Evolutionary conservation across 805 yeast species (phyloP), one percentile per base, ranked within the genome.

Genomic region (Wickerhamiella allomyrinae): DNA sequence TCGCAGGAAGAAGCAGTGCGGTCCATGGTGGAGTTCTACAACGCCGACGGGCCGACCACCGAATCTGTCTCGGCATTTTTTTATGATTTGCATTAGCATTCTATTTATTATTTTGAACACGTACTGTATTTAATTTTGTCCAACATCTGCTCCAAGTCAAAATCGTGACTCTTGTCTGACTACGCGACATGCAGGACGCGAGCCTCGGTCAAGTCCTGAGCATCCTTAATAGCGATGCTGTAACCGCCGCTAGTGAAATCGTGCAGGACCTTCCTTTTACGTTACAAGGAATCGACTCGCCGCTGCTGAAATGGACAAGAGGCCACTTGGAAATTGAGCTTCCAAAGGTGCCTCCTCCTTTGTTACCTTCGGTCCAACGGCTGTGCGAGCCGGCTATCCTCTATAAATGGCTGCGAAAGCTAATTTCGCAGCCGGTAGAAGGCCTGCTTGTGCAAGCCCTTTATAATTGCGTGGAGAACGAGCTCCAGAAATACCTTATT

Each of bases 1-100:
- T 85, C 85, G 13, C 91, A 86, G 54, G 97, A 89, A 55, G 72
- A 78, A 37, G 87, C 95, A 0, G 57, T 89, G 34, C 62, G 96
- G 43, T 83, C 87, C 2, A 60, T 89, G 38, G 59, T 83, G 11
- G 89, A 79, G 55, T 81, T 76, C 52, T 86, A 84, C 65, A 52
- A 52, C 27, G 25, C 37, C 17, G 25, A 21, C 17, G 31, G 11
- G 31, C 31, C 31, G 8, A 17, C 13, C 31, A 17, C 13, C 31
- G 15, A 20, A 13, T 5, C 38, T 11, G 4, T 15, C 7, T 34
- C 22, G 15, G 5, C 19, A 22, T 15, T 21, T 22, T 23, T 21
- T 21, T 35, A 14, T 17, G 29, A 14, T 7, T 27, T 24, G 20
- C 15, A 25, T 24, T 37, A 20, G 17, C n/a, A n/a, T n/a, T n/a